phyloP scores from a whole-genome alignment of 805 yeast species.

The Candida succiphila region DNA sequence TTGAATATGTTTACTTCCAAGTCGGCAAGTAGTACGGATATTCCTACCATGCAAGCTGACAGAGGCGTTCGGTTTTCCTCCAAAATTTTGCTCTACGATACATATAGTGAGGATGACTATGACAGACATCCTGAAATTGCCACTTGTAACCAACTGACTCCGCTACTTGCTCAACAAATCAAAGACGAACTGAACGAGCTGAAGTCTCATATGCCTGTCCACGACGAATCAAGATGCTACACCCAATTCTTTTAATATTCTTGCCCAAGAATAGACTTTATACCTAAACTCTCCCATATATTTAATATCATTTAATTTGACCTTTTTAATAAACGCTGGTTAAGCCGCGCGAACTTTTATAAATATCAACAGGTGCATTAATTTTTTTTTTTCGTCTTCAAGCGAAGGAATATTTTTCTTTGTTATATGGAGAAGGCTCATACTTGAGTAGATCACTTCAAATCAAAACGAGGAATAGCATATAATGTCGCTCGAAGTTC shows the following conservation, averaged over 20 bases:
- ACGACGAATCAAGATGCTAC: slow-evolving; percentile 64
- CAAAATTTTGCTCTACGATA: slow-evolving; percentile 73
- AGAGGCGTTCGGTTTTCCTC: slow-evolving; percentile 53
- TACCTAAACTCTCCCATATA: too few species aligned
- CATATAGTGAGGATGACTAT: slow-evolving; percentile 74
- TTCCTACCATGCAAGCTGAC: neutral
- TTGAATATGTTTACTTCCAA: slow-evolving; percentile 1
- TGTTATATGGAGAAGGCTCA: too few species aligned
- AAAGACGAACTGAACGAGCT: slow-evolving; percentile 75
- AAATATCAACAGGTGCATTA: too few species aligned
- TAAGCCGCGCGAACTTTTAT: too few species aligned
- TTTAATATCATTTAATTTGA: too few species aligned
- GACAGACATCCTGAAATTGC: slow-evolving; percentile 91
- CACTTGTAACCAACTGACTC: slow-evolving; percentile 86
- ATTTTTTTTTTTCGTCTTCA: too few species aligned
- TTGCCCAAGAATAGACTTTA: too few species aligned
- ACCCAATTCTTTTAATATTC: slow-evolving; percentile 65
- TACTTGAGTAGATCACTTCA: too few species aligned
- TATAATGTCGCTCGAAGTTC: slow-evolving; percentile 17
- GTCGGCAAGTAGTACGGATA: neutral
- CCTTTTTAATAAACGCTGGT: too few species aligned
- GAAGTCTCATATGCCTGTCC: slow-evolving; percentile 76
- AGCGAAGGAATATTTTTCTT: too few species aligned
- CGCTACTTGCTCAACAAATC: slow-evolving; percentile 75
- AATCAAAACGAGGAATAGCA: too few species aligned